Evolutionary conservation across 129 eudicot species (phyloP), one percentile per base, ranked within the genome.

Genomic region (Arctium lappa): DNA sequence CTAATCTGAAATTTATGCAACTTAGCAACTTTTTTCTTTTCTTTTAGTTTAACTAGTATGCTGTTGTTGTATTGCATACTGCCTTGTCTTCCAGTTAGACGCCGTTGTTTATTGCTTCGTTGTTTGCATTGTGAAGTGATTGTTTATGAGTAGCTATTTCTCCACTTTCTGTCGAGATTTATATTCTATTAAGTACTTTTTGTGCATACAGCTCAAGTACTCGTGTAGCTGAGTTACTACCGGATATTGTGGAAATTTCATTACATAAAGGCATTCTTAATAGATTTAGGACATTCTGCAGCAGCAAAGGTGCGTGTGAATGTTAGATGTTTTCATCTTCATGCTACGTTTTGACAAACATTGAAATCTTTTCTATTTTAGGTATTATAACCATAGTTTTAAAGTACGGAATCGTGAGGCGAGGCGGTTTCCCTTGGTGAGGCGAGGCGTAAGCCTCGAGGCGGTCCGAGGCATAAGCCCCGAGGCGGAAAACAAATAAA

Each of bases 191-290:
- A 48, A 80, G 76, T 75, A 68, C 39, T 37, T 85, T 83, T 86
- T 85, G 82, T 80, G 65, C 77, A 69, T 86, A 89, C 98, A 90
- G 98, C 90, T 89, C 96, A 87, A 93, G 89, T 82, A 81, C 63
- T 83, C 84, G 63, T 73, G 92, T 86, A 74, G 84, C 89, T 84
- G 86, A 82, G 85, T 81, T 72, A 81, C 86, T 86, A 75, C 91
- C 69, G 72, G 87, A 68, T 72, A 85, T 44, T 82, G 89, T 48
- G 74, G 90, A 85, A 74, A 39, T 82, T 72, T 81, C 88, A 39
- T 82, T 86, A 68, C 73, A 76, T 88, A 85, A 84, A 77, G 80
- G 83, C 74, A 46, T 68, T 60, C 77, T 44, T 76, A 84, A 75
- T 77, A 86, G 85, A 44, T 83, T 94, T 89, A 91, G 93, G 89